phyloP scores from a whole-genome alignment of 2,329 filamentous ascomycete genomes.

The Acrodontium crateriforme region DNA sequence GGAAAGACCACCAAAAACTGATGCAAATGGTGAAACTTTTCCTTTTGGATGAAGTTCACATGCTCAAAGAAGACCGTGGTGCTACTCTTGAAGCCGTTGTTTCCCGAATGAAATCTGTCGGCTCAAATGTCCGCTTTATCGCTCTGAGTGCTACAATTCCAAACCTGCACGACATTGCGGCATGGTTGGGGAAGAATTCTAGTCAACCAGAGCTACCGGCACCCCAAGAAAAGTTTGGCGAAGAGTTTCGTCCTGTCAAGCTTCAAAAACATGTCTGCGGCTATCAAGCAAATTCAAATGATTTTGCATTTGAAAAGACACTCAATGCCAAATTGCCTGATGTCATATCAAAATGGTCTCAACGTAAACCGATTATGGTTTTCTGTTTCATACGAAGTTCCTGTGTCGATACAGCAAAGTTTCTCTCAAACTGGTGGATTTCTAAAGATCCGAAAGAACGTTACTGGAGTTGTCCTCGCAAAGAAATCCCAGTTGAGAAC shows the following conservation, averaged over 20 bases:
- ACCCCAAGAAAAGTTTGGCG: conserved; percentile 54
- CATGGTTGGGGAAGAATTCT: conserved; percentile 59
- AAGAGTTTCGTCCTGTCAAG: conserved; percentile 67
- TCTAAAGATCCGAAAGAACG: conserved; percentile 36
- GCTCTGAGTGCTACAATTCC: conserved; percentile 74
- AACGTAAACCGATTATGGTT: conserved; percentile 64
- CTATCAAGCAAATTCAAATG: conserved; percentile 49
- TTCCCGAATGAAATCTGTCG: conserved; percentile 73
- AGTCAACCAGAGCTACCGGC: conserved; percentile 50
- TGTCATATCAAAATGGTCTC: conserved; percentile 52
- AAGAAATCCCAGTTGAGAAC: conserved; percentile 39
- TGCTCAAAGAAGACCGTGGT: conserved; percentile 65
- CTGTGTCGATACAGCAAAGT: conserved; percentile 51
- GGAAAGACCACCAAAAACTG: conserved; percentile 64
- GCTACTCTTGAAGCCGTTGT: conserved; percentile 73
- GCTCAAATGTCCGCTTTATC: conserved; percentile 61
- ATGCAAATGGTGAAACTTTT: conserved; percentile 66
- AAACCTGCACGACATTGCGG: conserved; percentile 66
- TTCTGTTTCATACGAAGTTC: conserved; percentile 71
- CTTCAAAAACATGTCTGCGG: conserved; percentile 66
- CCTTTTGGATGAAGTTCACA: conserved; percentile 78
- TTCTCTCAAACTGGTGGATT: conserved; percentile 53
- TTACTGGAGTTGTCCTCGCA: conserved; percentile 49
- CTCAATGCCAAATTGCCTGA: conserved; percentile 52
- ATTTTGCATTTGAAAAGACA: conserved; percentile 62